These are phyloP conservation scores for Leccinellum rugosiceps DNA, from an alignment of 768 basidiomycete genomes.

Conservation along the genomic window DNA sequence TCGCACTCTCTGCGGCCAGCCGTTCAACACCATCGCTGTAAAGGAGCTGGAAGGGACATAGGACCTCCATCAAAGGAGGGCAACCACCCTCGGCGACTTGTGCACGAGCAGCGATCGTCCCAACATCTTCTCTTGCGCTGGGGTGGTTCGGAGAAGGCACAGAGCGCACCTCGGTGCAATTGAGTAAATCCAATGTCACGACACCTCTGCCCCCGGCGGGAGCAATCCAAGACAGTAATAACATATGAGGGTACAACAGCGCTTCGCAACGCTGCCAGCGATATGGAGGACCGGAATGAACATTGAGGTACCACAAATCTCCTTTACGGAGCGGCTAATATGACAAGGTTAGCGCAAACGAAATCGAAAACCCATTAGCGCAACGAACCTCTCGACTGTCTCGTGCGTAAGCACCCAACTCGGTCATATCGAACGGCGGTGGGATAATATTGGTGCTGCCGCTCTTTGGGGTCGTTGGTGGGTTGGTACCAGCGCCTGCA, in stretches of 20 bases:
- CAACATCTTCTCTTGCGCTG: conserved; percentile 79
- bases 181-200: conserved; percentile 81
- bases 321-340: conserved; percentile 86
- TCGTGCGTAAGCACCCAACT: conserved; percentile 42
- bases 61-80: conserved; percentile 57
- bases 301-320: conserved; percentile 88
- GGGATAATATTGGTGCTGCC: conserved; percentile 35
- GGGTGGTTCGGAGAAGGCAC: conserved; percentile 81
- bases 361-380: neutral
- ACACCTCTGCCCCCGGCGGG: conserved; percentile 80
- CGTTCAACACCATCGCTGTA: conserved; percentile 90
- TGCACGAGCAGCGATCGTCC: conserved; percentile 72
- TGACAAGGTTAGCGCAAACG: conserved; percentile 6
- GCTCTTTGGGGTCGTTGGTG: conserved; percentile 28
- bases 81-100: conserved; percentile 48
- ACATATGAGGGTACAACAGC: conserved; percentile 76
- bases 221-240: conserved; percentile 85
- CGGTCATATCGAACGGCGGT: conserved; percentile 46
- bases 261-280: conserved; percentile 82
- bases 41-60: conserved; percentile 89
- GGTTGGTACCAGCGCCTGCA: conserved; percentile 5
- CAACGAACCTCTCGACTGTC: conserved; percentile 43
- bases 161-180: conserved; percentile 82
- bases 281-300: conserved; percentile 77
- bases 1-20: conserved; percentile 81